Base-by-base conservation (phyloP, 2,329 filamentous ascomycete species). In the Microascus cirrosus region DNA sequence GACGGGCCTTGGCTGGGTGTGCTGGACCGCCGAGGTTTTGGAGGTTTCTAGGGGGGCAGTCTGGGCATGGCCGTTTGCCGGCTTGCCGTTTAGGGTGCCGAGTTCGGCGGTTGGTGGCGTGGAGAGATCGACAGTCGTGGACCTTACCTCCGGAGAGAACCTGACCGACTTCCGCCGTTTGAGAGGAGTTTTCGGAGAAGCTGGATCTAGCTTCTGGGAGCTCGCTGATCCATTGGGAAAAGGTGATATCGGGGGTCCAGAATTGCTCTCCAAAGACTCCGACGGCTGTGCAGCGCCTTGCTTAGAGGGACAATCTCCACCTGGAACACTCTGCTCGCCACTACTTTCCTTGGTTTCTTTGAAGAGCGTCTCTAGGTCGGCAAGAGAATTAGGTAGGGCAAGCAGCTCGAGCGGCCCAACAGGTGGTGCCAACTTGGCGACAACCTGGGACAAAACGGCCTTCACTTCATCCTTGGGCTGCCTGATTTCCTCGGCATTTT, bases 61-160 rank as follows among this genome's bases (percentile, higher is more conserved):
- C 24, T 58, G 56, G 12, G 51, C 42, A 48, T 60, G 60, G 22
- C 20, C 58, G 12, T 58, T 55, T 10, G 45, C 35, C 20, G 50
- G 61, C 60, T 67, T 32, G 15, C 62, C 65, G 55, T 67, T 65
- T 48, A 60, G 55, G 39, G 61, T 42, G 35, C 63, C 65, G 56
- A 66, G 71, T 60, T 66, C 74, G 22, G 73, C 77, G 61, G 74
- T 81, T 4, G 75, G 82, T 12, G 80, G 79, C 45, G 83, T 80
- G 0, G 70, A 70, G 22, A 73, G 67, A 52, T 77, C 65, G 61
- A 85, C 85, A 0, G 84, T 84, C 1, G 83, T 81, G 10, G 84
- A 83, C 64, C 86, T 80, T 1, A 89, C 81, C 15, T 77, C 79
- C 0, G 85, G 80, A 3, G 86, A 87, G 64, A 90, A 90, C 10